Base-by-base conservation (phyloP, 495 filamentous ascomycete species). In the Aspergillus conjunctus region DNA sequence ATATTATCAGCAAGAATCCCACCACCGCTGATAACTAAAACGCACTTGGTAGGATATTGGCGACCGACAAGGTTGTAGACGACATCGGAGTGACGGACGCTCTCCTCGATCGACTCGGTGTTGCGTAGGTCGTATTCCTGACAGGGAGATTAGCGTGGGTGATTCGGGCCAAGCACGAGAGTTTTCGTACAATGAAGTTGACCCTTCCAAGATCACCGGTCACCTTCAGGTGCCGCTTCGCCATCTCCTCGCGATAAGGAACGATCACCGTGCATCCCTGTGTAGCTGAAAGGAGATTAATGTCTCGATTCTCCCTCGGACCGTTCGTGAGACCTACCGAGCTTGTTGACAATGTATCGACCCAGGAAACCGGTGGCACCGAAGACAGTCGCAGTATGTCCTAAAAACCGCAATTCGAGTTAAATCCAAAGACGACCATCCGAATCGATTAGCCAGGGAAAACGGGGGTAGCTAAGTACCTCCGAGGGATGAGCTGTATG, bases 61-160 rank as follows among this genome's bases (percentile, higher is more conserved):
- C 93, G 89, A 53, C 94, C 94, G 63, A 96, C 81, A 63, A 99
- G 83, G 75, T 98, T 99, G 82, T 92, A 97, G 49, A 99, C 94
- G 53, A 97, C 86, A 68, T 99, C 94, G 32, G 92, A 97, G 77
- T 99, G 94, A 69, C 94, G 84, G 43, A 99, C 93, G 65, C 89
- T 92, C 77, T 94, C 93, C 73, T 99, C 94, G 65, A 99, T 92
- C 20, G 93, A 97, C 66, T 89, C 83, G 51, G 92, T 98, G 78
- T 99, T 99, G 67, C 87, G 87, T 57, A 99, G 82, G 71, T 98
- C 94, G 77, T 89, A 94, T 86, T 98, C 94, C 91, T 92, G 49
- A 63, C 30, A 58, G n/a, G 59, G 30, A 12, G 15, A 20, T 54
- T 44, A 51, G 56, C 58, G 22, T 46, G 43, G 44, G 14, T 31